Evolutionary conservation across 371 early-diverging fungal species (phyloP).

Genomic region (Actinomortierella ambigua): DNA sequence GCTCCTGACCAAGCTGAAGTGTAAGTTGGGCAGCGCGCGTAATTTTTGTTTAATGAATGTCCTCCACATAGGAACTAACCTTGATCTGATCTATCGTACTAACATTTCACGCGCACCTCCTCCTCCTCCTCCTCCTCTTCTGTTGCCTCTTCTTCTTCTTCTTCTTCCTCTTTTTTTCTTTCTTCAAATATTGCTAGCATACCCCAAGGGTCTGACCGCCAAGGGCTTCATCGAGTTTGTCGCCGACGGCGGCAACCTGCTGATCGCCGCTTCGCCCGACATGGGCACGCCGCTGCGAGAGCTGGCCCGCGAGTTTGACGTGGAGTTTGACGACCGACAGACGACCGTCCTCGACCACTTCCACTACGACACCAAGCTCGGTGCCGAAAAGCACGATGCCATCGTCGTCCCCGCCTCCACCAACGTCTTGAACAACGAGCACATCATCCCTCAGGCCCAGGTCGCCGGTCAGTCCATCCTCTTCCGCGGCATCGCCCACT

Average conservation of each 20-base stretch:
- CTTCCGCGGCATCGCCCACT: slow-evolving; percentile 81
- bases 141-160: neutral
- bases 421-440: slow-evolving; percentile 39
- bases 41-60: too few species aligned
- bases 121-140: too few species aligned
- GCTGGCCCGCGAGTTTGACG: slow-evolving; percentile 76
- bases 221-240: slow-evolving; percentile 82
- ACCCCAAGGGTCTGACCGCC: slow-evolving; percentile 55
- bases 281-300: slow-evolving; percentile 76
- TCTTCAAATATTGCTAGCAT: slow-evolving; percentile 31
- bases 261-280: slow-evolving; percentile 71
- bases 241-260: slow-evolving; percentile 90
- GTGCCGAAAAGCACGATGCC: slow-evolving; percentile 46
- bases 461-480: slow-evolving; percentile 58
- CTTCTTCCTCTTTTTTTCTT: slow-evolving; percentile 3
- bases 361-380: slow-evolving; percentile 45
- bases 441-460: slow-evolving; percentile 47
- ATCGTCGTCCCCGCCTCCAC: slow-evolving; percentile 50
- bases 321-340: slow-evolving; percentile 59
- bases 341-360: slow-evolving; percentile 76
- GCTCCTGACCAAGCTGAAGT: slow-evolving; percentile 64
- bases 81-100: too few species aligned
- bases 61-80: too few species aligned
- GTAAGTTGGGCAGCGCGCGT: too few species aligned
- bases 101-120: too few species aligned